Conservation (phyloP, 1,284 basidiomycete species). For the Calocybe gambosa region DNA sequence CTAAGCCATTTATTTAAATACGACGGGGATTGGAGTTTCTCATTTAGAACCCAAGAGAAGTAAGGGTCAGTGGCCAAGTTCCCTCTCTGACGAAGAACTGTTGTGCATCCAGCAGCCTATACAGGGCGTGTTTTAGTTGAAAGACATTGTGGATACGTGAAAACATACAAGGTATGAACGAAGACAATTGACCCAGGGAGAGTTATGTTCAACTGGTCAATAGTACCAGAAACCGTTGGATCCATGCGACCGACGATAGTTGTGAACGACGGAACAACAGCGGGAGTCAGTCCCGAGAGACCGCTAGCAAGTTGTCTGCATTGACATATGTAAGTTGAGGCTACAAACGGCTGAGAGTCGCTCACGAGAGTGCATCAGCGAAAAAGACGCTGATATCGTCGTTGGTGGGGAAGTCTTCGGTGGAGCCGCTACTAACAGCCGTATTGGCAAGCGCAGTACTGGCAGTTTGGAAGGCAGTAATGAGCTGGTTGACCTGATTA, state of each 20-base stretch:
- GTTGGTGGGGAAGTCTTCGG: constrained; percentile 25
- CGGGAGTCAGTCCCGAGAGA: constrained; percentile 23
- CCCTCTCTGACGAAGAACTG: constrained; percentile 27
- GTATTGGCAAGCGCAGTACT: constrained; percentile 18
- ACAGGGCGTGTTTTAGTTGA: background rate
- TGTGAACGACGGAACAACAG: constrained; percentile 20
- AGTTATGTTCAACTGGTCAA: constrained; percentile 24
- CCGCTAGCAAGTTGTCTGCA: constrained; percentile 20
- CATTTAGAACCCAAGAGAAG: constrained; percentile 25
- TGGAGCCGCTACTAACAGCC: constrained; percentile 26
- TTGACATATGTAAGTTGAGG: background rate
- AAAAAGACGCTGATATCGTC: constrained; percentile 27
- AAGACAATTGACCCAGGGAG: constrained; percentile 20
- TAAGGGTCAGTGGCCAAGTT: constrained; percentile 24
- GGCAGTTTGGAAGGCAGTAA: constrained; percentile 20
- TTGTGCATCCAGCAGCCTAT: constrained; percentile 28
- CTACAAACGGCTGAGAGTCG: background rate
- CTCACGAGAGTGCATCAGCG: constrained; percentile 25
- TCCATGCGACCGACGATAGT: constrained; percentile 24
- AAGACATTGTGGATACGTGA: too few species aligned
- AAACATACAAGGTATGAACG: constrained; percentile 25
- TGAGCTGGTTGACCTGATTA: constrained; percentile 20
- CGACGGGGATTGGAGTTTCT: background rate
- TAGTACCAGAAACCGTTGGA: constrained; percentile 19
- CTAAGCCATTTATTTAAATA: background rate